Base-by-base conservation (phyloP, 2,329 filamentous ascomycete species). In the Macrophomina tecta region DNA sequence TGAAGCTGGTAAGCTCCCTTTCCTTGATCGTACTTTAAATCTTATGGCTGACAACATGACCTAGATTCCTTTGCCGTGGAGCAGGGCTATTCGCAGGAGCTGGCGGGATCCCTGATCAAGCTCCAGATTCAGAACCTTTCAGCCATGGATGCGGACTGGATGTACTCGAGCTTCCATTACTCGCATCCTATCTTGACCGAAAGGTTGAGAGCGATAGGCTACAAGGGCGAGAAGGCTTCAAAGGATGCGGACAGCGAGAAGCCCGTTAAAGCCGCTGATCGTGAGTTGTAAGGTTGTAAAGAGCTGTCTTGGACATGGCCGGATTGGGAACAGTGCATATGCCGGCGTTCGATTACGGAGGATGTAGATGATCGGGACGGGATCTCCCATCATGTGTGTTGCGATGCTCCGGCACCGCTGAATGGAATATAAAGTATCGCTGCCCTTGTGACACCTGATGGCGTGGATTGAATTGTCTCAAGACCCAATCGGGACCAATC, bases 111-210 rank as follows among this genome's bases (percentile, higher is more conserved):
- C 28, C 87, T 99, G 70, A 93, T 99, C 82, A 97, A 97, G 84
- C 91, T 99, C 63, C 96, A 99, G 82, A 93, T 97, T 75, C 94
- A 98, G 84, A 99, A 99, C 78, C 86, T 99, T 72, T 97, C 93
- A 81, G 96, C 92, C 69, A 98, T 99, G 94, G 95, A 99, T 74
- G 95, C 95, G 34, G 96, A 99, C 81, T 97, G 92, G 91, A 89
- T 97, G 87, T 99, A 97, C 80, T 95, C 95, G 64, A 96, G 91
- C 81, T 99, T 98, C 85, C 94, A 99, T 83, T 97, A 96, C 85
- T 97, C 94, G 30, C 95, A 99, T 81, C 95, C 95, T 0, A 97
- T 98, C 72, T 84, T 99, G 71, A 91, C 94, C 1, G 96, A 99
- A 86, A 89, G 95, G 74, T 85, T 99, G 74, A 92, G 91, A 79